Evolutionary conservation across 78 protist genomes (phyloP), one percentile per base, ranked within the genome.

Genomic region (Monosiga brevicollis): DNA sequence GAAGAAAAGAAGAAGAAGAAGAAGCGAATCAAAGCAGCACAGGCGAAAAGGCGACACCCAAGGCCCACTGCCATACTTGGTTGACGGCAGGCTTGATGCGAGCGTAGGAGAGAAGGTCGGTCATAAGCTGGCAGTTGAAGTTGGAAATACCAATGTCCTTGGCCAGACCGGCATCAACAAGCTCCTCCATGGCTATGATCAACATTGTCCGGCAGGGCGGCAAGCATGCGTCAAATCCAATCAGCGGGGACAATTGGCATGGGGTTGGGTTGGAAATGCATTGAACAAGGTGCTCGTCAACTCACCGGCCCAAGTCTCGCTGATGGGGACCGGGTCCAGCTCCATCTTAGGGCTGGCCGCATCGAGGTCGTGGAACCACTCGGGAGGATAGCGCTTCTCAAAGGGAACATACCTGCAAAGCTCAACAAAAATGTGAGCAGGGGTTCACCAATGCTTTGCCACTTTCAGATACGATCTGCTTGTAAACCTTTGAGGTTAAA

Each of bases 231-330:
- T n/a, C n/a, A n/a, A n/a, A n/a, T n/a, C n/a, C n/a, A n/a, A n/a
- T n/a, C n/a, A n/a, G n/a, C n/a, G n/a, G n/a, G n/a, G n/a, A n/a
- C n/a, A n/a, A n/a, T n/a, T n/a, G n/a, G n/a, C n/a, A n/a, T n/a
- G n/a, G n/a, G n/a, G n/a, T n/a, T n/a, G n/a, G n/a, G n/a, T n/a
- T n/a, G n/a, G n/a, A n/a, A n/a, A n/a, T n/a, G n/a, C n/a, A n/a
- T n/a, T n/a, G n/a, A n/a, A n/a, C n/a, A n/a, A n/a, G n/a, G n/a
- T n/a, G n/a, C n/a, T n/a, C n/a, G n/a, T n/a, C n/a, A n/a, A n/a
- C n/a, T n/a, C n/a, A n/a, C n/a, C 95, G 25, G 9, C 70, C 95
- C 95, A 93, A 9, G 95, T 93, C 32, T 87, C 91, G 35, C 42
- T 35, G 29, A 91, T n/a, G 15, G 94, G 86, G 0, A 90, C 85